phyloP scores from a whole-genome alignment of 2,329 filamentous ascomycete genomes.

The Trichocomaceae sp. region DNA sequence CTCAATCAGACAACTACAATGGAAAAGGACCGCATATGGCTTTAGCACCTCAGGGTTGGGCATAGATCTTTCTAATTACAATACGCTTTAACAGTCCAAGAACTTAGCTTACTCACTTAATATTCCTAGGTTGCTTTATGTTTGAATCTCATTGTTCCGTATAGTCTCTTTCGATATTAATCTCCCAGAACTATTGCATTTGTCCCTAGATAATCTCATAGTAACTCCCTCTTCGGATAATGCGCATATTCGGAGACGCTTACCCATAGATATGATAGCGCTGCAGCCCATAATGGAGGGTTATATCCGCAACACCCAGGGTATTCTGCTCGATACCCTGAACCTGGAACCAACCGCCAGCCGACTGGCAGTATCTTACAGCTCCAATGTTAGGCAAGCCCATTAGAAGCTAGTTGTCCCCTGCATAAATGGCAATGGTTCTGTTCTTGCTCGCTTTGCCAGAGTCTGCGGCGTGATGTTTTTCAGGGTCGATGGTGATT shows the following conservation, averaged over 20 bases:
- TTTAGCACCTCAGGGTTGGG: background rate
- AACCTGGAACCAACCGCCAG: constrained; percentile 25
- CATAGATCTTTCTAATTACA: background rate
- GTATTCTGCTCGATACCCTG: constrained; percentile 29
- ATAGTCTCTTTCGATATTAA: no score
- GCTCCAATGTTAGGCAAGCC: constrained; percentile 16
- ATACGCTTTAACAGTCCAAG: no score
- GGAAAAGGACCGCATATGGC: background rate
- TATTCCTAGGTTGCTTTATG: background rate
- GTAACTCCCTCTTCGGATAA: constrained; percentile 26
- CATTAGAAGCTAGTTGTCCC: constrained; percentile 16
- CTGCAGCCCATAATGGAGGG: constrained; percentile 27
- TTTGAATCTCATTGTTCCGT: background rate
- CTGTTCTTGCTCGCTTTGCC: constrained; percentile 14
- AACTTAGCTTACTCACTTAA: background rate
- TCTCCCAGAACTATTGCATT: background rate
- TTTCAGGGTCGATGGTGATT: constrained; percentile 19
- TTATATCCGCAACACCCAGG: constrained; percentile 22
- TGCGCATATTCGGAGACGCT: constrained; percentile 20
- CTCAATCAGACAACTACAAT: background rate
- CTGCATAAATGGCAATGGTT: constrained; percentile 25
- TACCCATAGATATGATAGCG: constrained; percentile 20
- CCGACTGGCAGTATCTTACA: constrained; percentile 18
- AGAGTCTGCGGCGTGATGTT: constrained; percentile 16
- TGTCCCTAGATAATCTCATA: constrained; percentile 15